Evolutionary conservation across 2,329 filamentous ascomycete genomes (phyloP), one percentile per base, ranked within the genome.

Genomic region (Leptographium galeiforme): DNA sequence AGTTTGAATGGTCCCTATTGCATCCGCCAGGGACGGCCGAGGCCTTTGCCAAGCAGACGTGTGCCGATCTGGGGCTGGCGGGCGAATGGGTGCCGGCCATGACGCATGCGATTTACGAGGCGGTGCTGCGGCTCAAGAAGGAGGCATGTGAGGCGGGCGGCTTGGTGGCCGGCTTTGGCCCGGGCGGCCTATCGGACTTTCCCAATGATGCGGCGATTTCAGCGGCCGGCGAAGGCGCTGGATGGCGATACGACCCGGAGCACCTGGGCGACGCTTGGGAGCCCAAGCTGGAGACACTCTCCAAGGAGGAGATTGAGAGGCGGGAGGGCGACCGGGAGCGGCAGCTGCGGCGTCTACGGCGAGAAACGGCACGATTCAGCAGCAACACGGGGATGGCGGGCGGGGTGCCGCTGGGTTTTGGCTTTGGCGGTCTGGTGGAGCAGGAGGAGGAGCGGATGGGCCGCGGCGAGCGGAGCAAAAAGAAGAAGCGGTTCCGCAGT

Each of bases 241-340:
- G 93, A 3, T 97, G 93, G 91, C 79, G 93, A 58, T 95, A 96
- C 65, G 93, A 98, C 60, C 87, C 89, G 3, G 93, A 97, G 63
- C 85, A 89, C 55, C 76, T 97, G 4, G 90, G 79, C 8, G 84
- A 87, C 58, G 84, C 87, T 57, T 93, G 87, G 87, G 86, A 89
- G 64, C 85, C 87, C 8, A 88, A 87, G 70, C 76, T 93, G 10
- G 87, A 91, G 66, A 75, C 78, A 0, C 71, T 98, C 2, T 90
- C 85, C 41, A 95, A 95, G 61, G 93, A 98, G 62, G 93, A 98
- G 64, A 97, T 98, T 52, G 93, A 98, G 69, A 95, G 95, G 71
- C 81, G 93, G 33, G 93, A 98, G 68, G 89, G 89, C 51, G 93
- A 98, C 64, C 80, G 93, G 44, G 93, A 98, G 68, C 77, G 93